Percentiles rank a stretch among this genome's conserved stretches.
These are phyloP conservation scores for Fusarium nanum DNA, from an alignment of 2,329 filamentous ascomycete genomes.

Conservation along the genomic window DNA sequence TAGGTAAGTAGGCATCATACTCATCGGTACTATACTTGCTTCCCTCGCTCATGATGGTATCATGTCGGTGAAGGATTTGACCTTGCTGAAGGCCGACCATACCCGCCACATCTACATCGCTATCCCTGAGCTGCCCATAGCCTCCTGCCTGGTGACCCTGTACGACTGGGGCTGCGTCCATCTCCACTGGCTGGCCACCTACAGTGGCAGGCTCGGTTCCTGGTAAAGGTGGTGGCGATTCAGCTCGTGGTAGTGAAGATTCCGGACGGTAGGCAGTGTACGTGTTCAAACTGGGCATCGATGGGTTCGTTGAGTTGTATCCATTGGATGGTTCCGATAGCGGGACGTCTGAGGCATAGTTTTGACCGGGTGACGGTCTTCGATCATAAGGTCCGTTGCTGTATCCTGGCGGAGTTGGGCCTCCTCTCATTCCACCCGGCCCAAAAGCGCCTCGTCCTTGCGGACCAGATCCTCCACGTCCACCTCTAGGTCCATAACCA, in stretches of 20 bases:
- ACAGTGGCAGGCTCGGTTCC: constrained; percentile 54
- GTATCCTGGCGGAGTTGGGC: constrained; percentile 57
- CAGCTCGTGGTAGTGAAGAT: constrained; percentile 67
- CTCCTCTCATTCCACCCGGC: constrained; percentile 47
- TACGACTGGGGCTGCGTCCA: constrained; percentile 74
- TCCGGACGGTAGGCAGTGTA: constrained; percentile 60
- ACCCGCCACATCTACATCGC: constrained; percentile 77
- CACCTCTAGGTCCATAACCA: constrained; percentile 57
- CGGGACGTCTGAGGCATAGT: constrained; percentile 55
- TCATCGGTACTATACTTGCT: constrained; percentile 80
- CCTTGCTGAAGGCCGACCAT: constrained; percentile 78
- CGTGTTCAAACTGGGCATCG: constrained; percentile 50
- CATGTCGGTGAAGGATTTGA: constrained; percentile 54
- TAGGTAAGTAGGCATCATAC: constrained; percentile 58
- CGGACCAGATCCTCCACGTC: constrained; percentile 50
- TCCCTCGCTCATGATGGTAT: constrained; percentile 70
- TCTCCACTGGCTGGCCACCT: constrained; percentile 78
- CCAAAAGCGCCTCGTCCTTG: constrained; percentile 50
- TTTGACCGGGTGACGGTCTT: constrained; percentile 52
- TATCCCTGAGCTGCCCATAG: constrained; percentile 66
- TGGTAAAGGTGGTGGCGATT: constrained; percentile 72
- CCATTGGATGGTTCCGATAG: constrained; percentile 50
- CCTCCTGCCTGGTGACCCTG: constrained; percentile 58
- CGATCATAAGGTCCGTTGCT: constrained; percentile 54
- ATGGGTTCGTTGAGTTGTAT: constrained; percentile 50